A percentile compares a stretch with the other conserved stretches of the same genome.
phyloP scores from a whole-genome alignment of 2,329 filamentous ascomycete genomes.

The Dactylellina leptospora region DNA sequence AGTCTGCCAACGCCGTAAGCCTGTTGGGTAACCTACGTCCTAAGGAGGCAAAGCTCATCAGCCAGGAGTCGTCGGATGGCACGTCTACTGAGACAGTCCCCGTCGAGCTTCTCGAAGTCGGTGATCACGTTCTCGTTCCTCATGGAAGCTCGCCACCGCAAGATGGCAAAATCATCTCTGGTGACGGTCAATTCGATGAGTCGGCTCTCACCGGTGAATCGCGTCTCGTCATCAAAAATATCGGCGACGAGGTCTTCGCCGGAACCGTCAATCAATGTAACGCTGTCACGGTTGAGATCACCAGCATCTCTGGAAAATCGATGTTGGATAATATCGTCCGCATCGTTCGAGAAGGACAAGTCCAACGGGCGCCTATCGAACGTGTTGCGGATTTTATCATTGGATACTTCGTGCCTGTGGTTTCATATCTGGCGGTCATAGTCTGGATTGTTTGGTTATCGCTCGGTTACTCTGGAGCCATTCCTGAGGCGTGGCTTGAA shows the following conservation, averaged over 20 bases:
- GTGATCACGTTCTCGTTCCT: conserved; percentile 77
- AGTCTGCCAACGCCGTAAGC: conserved; percentile 84
- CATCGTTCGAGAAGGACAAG: conserved; percentile 79
- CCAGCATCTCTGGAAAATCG: conserved; percentile 72
- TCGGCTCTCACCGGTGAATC: conserved; percentile 87
- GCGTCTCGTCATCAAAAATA: conserved; percentile 70
- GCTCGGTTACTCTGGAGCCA: conserved; percentile 68
- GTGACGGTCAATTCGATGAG: conserved; percentile 78
- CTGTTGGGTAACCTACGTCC: conserved; percentile 80
- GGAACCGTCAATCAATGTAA: conserved; percentile 77
- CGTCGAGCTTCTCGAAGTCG: conserved; percentile 76
- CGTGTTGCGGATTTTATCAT: conserved; percentile 77
- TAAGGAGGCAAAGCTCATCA: conserved; percentile 75
- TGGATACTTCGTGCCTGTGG: conserved; percentile 77
- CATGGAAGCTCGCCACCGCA: conserved; percentile 85
- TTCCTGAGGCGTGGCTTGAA: conserved; percentile 69
- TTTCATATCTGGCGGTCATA: conserved; percentile 73
- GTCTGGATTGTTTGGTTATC: conserved; percentile 78
- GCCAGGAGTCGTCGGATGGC: conserved; percentile 60
- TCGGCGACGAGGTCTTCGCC: conserved; percentile 73
- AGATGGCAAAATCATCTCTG: conserved; percentile 74
- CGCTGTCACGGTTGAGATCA: conserved; percentile 71
- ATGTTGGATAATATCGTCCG: conserved; percentile 83
- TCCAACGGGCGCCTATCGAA: conserved; percentile 77
- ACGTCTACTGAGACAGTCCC: conserved; percentile 65